Conservation (phyloP, 1,139 yeast genomes). For the Ogataea hybrid region DNA sequence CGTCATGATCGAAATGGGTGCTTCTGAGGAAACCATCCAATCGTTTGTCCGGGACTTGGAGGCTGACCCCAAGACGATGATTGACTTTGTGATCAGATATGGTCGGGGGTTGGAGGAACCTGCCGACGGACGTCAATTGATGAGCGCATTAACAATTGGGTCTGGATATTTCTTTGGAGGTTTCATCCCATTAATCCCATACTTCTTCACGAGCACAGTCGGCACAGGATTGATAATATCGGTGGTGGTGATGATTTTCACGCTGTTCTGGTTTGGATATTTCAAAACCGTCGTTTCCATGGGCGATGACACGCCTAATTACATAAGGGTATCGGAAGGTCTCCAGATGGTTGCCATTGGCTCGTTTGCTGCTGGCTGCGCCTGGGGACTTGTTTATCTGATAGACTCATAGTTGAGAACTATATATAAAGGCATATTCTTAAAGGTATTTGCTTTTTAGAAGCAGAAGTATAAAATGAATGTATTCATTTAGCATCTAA, state of each 20-base stretch:
- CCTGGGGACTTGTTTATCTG: constrained; percentile 86
- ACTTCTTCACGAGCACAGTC: constrained; percentile 72
- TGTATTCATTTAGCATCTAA: constrained; percentile 18
- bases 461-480: not conserved
- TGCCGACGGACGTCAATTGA: constrained; percentile 72
- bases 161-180: constrained; percentile 76
- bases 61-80: constrained; percentile 60
- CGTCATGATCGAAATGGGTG: constrained; percentile 67
- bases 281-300: constrained; percentile 81
- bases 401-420: constrained; percentile 43
- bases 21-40: constrained; percentile 62
- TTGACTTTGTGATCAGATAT: constrained; percentile 69
- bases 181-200: constrained; percentile 75
- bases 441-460: not conserved
- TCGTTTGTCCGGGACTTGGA: constrained; percentile 69
- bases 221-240: constrained; percentile 74
- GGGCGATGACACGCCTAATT: constrained; percentile 67
- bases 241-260: constrained; percentile 77
- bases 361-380: constrained; percentile 94
- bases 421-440: not conserved
- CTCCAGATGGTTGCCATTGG: constrained; percentile 91
- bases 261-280: constrained; percentile 85
- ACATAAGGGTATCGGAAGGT: constrained; percentile 72
- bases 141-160: constrained; percentile 77
- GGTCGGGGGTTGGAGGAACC: constrained; percentile 82